phyloP scores from a whole-genome alignment of 345 rosid species.

The Citrus inodora region DNA sequence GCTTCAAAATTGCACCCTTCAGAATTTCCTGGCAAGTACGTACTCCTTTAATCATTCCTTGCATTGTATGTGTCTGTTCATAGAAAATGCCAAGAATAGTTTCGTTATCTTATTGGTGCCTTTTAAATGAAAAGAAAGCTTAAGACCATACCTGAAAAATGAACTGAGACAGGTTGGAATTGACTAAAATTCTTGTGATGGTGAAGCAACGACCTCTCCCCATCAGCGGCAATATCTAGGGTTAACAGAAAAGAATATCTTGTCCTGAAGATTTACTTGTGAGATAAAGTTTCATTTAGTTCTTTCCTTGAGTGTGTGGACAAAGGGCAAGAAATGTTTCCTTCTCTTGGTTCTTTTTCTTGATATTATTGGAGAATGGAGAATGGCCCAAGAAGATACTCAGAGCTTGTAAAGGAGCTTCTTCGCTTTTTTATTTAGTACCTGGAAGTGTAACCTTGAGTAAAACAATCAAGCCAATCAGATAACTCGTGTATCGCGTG shows the following conservation, averaged over 20 bases:
- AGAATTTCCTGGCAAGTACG: constrained; percentile 39
- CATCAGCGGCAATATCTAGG: not conserved
- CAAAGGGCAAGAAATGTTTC: not conserved
- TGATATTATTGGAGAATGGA: too few relatives aligned
- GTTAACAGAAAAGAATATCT: constrained; percentile 21
- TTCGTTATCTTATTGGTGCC: not conserved
- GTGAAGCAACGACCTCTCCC: constrained; percentile 8
- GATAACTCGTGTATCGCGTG: not conserved
- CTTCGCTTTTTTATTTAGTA: not conserved
- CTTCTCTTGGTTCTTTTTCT: constrained; percentile 1
- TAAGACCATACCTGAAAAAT: constrained; percentile 11
- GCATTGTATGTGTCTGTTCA: constrained; percentile 32
- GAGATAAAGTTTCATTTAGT: constrained; percentile 11
- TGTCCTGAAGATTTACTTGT: constrained; percentile 8
- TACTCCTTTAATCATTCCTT: constrained; percentile 32
- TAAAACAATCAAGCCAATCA: not conserved
- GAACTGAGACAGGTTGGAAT: not conserved
- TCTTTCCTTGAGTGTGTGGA: constrained; percentile 37
- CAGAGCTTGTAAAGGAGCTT: not conserved
- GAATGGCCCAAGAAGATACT: not conserved
- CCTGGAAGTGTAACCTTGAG: not conserved
- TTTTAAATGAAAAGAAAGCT: not conserved
- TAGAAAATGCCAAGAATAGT: not conserved
- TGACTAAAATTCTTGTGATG: constrained; percentile 7
- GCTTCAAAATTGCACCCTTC: constrained; percentile 30